These are phyloP conservation scores for Secale cereale DNA, from an alignment of 176 grass and related monocot genomes.

Conservation along the genomic window DNA sequence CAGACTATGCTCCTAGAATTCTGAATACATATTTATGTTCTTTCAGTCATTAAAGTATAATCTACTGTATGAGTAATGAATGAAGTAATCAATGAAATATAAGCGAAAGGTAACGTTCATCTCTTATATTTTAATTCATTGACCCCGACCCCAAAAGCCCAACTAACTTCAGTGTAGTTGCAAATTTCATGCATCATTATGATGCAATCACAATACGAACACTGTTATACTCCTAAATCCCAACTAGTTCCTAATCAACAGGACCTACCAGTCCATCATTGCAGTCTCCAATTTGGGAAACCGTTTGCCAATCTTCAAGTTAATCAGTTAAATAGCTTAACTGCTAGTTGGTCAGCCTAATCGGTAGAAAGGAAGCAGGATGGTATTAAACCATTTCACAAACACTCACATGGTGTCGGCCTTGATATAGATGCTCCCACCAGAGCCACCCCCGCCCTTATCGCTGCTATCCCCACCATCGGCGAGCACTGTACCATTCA, in stretches of 20 bases:
- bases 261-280: neutral
- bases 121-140: neutral
- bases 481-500: constrained; percentile 68
- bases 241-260: constrained; percentile 14
- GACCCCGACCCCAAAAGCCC: neutral
- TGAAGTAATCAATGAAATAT: neutral
- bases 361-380: constrained; percentile 10
- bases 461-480: constrained; percentile 72
- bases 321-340: constrained; percentile 1
- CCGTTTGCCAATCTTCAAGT: constrained; percentile 19
- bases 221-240: neutral
- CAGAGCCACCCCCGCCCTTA: constrained; percentile 86
- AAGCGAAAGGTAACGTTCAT: neutral
- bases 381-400: constrained; percentile 15
- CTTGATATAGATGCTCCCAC: constrained; percentile 81
- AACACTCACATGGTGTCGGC: constrained; percentile 73
- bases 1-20: neutral
- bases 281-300: neutral
- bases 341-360: neutral
- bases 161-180: neutral
- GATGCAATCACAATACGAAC: constrained; percentile 1
- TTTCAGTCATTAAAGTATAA: constrained; percentile 11
- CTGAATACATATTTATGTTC: neutral
- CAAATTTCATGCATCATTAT: neutral
- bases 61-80: neutral